Base-by-base conservation (phyloP, 305 asterid genomes). In the Solanum chacoense region DNA sequence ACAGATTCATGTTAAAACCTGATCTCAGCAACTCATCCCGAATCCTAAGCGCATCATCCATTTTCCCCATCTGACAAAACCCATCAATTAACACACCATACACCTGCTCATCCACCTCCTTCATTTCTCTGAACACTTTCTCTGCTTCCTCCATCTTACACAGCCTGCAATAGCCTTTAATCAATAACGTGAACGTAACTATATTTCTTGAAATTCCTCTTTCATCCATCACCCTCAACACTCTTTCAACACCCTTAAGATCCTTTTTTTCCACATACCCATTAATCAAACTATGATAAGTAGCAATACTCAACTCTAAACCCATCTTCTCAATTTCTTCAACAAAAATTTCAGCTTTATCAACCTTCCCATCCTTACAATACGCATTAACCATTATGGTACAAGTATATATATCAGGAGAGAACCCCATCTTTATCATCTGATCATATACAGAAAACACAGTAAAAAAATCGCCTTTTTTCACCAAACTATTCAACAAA, bases 41-140 rank as follows among this genome's bases (percentile, higher is more conserved):
- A 63, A 95, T 88, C 90, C 94, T 94, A 89, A 93, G 40, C 4
- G 98, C 99, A 85, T 94, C 99, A 16, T 93, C 94, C 93, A 96
- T 91, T 92, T 92, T 96, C 29, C 99, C 99, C 35, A 88, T 92
- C 38, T 91, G 94, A 90, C 98, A 95, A 91, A 92, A 95, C 89
- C 98, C 99, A 88, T 95, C 94, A 88, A 97, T 85, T 38, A 97
- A 91, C 74, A 94, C 98, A 7, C 98, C 98, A 89, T 92, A 95
- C 31, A 91, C 95, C 91, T 92, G 94, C 42, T 90, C 96, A 93
- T 97, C 99, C 93, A 93, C 91, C 37, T 87, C 94, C 90, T 92
- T 95, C 95, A 97, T 92, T 89, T 45, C 92, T 90, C 80, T 90
- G 88, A 94, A 92, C 84, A 94, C 91, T 34, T 88, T 87, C 83